Evolutionary conservation across 345 rosid species (phyloP).

Genomic region (Citrus unshiu): DNA sequence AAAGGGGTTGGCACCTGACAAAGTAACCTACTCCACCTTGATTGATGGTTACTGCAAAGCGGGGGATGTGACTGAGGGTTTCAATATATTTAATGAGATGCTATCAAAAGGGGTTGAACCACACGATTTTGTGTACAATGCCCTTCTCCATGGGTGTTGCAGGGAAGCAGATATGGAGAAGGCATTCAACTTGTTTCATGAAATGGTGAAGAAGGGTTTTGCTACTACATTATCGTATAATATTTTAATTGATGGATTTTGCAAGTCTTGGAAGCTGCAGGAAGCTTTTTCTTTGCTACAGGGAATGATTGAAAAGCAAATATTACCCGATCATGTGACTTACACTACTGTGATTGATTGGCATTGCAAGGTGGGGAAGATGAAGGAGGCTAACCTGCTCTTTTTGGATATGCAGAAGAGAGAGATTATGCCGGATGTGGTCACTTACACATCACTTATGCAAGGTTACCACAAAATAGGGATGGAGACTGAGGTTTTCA

Average conservation of each 20-base stretch:
- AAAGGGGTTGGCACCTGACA: slow-evolving; percentile 24
- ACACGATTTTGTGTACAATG: slow-evolving; percentile 13
- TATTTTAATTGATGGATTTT: slow-evolving; percentile 22
- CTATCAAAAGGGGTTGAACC: slow-evolving; percentile 22
- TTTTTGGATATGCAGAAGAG: slow-evolving; percentile 24
- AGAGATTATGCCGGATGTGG: slow-evolving; percentile 23
- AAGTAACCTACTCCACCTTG: slow-evolving; percentile 18
- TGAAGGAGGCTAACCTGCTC: slow-evolving; percentile 25
- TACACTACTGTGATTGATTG: slow-evolving; percentile 25
- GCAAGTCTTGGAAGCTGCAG: slow-evolving; percentile 12
- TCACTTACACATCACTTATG: slow-evolving; percentile 31
- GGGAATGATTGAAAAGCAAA: slow-evolving; percentile 20
- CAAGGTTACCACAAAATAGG: slow-evolving; percentile 26
- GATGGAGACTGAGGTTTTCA: slow-evolving; percentile 17
- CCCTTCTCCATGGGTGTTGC: slow-evolving; percentile 27
- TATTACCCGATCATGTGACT: slow-evolving; percentile 29
- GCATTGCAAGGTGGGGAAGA: slow-evolving; percentile 23
- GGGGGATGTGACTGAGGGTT: slow-evolving; percentile 14
- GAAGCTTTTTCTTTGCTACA: slow-evolving; percentile 25
- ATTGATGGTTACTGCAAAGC: slow-evolving; percentile 32
- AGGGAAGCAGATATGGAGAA: slow-evolving; percentile 8
- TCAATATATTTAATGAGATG: slow-evolving; percentile 23
- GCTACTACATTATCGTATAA: slow-evolving; percentile 21
- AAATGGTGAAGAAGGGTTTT: slow-evolving; percentile 20
- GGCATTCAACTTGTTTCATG: slow-evolving; percentile 18